phyloP scores from a whole-genome alignment of 2,329 filamentous ascomycete genomes.

The Akanthomyces lecanii region DNA sequence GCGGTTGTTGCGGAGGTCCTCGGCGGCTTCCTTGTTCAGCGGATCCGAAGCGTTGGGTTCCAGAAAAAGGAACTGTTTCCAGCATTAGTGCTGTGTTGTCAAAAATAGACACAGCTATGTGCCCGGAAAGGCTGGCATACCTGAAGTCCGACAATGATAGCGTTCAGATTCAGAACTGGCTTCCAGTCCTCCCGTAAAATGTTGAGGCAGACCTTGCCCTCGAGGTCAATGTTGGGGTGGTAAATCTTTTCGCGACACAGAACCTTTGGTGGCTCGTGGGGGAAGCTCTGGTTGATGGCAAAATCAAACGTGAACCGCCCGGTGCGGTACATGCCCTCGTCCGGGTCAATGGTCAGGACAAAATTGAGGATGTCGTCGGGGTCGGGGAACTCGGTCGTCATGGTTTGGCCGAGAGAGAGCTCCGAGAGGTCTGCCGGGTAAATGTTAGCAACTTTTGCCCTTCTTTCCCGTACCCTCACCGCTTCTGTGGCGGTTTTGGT shows the following conservation, averaged over 20 bases:
- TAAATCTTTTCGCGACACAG: constrained; percentile 98
- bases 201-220: constrained; percentile 97
- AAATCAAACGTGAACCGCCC: constrained; percentile 89
- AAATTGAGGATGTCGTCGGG: constrained; percentile 85
- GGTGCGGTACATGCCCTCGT: constrained; percentile 84
- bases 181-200: constrained; percentile 99
- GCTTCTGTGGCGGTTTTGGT: not conserved
- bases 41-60: constrained; percentile 96
- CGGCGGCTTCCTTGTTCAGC: constrained; percentile 96
- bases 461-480: not conserved
- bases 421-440: constrained; percentile 66
- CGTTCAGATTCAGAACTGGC: constrained; percentile 93
- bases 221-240: constrained; percentile 96
- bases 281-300: constrained; percentile 89
- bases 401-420: constrained; percentile 71
- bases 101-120: not conserved
- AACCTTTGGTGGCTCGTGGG: constrained; percentile 95
- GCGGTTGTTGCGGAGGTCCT: constrained; percentile 79
- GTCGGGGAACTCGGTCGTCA: constrained; percentile 77
- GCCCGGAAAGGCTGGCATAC: constrained; percentile 38
- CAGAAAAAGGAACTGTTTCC: constrained; percentile 79
- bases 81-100: not conserved
- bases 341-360: constrained; percentile 73
- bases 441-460: not conserved
- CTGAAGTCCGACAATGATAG: constrained; percentile 91